phyloP scores from a whole-genome alignment of 2,329 filamentous ascomycete species.

The Pleoardoris graminearum region DNA sequence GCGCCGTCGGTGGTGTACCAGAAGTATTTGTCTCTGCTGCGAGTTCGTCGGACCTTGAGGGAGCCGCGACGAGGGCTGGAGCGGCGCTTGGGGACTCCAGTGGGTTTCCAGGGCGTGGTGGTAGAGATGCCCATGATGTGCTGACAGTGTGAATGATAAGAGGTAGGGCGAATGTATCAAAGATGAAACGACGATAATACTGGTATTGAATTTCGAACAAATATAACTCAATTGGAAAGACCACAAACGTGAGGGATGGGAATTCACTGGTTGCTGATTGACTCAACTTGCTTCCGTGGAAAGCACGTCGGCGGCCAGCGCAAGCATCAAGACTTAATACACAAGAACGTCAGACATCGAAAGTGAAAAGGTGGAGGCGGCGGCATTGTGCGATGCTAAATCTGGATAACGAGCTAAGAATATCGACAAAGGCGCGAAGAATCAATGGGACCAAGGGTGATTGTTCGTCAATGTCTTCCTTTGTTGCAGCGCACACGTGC shows the following conservation, averaged over 20 bases:
- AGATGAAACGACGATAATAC: too few relatives aligned
- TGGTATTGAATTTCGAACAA: not conserved
- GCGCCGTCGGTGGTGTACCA: conserved; percentile 13
- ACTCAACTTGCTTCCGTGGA: not conserved
- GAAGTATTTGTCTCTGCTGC: conserved; percentile 12
- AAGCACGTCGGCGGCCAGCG: not conserved
- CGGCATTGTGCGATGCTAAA: conserved; percentile 2
- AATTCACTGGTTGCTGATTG: not conserved
- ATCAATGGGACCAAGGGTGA: conserved; percentile 5
- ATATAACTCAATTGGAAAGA: not conserved
- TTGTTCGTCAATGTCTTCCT: not conserved
- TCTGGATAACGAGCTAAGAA: conserved; percentile 1
- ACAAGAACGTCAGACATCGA: not conserved
- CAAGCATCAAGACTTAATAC: not conserved
- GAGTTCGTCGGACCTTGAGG: not conserved
- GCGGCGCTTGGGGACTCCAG: conserved; percentile 9
- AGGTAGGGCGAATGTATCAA: not conserved
- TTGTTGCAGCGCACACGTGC: conserved; percentile 5
- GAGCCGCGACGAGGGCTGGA: not conserved
- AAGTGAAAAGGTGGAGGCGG: not conserved
- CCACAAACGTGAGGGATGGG: not conserved
- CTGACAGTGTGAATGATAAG: not conserved
- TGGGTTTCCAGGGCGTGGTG: conserved; percentile 2
- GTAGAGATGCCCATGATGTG: not conserved
- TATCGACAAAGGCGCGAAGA: conserved; percentile 2